Percentiles rank a stretch among this genome's conserved stretches.
phyloP scores from a whole-genome alignment of 257 asterid genomes.

The Jacaranda mimosifolia region DNA sequence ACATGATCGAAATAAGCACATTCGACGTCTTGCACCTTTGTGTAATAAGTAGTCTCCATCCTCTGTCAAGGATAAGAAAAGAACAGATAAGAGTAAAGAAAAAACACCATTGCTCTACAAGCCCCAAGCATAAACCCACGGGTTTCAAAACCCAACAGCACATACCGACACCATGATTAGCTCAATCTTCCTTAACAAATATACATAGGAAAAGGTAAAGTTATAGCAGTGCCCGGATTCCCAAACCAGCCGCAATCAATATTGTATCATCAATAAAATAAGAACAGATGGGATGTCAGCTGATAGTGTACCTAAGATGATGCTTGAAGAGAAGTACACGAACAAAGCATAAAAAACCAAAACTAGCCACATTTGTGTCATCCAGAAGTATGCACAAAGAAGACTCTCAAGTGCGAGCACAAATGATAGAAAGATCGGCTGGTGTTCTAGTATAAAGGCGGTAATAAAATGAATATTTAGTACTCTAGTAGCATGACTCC shows the following conservation, averaged over 20 bases:
- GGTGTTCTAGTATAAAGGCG: too few species aligned
- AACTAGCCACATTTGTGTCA: too few species aligned
- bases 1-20: slow-evolving; percentile 68
- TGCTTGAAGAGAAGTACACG: too few species aligned
- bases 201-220: background rate
- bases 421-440: too few species aligned
- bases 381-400: too few species aligned
- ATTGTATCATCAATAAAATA: too few species aligned
- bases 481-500: background rate
- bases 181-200: background rate
- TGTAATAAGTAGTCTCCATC: slow-evolving; percentile 58
- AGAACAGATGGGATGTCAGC: too few species aligned
- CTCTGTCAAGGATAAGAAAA: slow-evolving; percentile 44
- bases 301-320: too few species aligned
- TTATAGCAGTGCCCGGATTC: too few species aligned
- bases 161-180: background rate
- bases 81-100: background rate
- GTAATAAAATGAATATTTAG: background rate
- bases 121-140: background rate
- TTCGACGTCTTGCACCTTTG: slow-evolving; percentile 50
- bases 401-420: too few species aligned
- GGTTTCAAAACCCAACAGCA: background rate
- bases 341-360: too few species aligned
- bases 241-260: too few species aligned
- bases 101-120: background rate